A percentile compares a stretch with the other conserved stretches of the same genome.
phyloP scores from a whole-genome alignment of 768 basidiomycete species.

The Mycena rebaudengoi region DNA sequence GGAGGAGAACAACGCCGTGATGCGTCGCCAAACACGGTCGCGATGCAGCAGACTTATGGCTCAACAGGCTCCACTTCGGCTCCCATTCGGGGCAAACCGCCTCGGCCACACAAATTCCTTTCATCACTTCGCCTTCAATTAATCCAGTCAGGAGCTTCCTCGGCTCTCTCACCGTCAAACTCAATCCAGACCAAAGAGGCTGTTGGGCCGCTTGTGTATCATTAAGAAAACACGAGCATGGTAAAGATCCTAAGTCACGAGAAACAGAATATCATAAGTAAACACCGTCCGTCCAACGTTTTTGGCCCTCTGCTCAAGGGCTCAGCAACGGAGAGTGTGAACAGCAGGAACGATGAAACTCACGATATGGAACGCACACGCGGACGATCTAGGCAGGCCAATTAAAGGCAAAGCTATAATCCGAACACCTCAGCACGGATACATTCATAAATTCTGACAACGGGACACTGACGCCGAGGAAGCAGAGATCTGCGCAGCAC shows the following conservation, averaged over 20 bases:
- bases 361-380: constrained; percentile 2
- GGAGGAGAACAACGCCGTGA: too few species aligned
- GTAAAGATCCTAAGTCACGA: neutral
- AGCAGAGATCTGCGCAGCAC: neutral
- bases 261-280: constrained; percentile 2
- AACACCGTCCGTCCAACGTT: neutral
- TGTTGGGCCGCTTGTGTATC: neutral
- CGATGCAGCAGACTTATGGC: constrained; percentile 4
- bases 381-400: neutral
- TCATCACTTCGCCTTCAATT: constrained; percentile 5
- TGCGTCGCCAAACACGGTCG: too few species aligned
- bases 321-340: constrained; percentile 4
- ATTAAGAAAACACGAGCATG: neutral
- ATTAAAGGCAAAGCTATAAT: constrained; percentile 5
- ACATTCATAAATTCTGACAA: constrained; percentile 4
- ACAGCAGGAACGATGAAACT: constrained; percentile 4
- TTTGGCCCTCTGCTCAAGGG: neutral
- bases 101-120: too few species aligned
- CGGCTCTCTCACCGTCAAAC: constrained; percentile 5
- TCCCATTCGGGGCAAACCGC: constrained; percentile 5
- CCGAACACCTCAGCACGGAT: constrained; percentile 3
- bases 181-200: neutral
- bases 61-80: neutral
- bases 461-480: constrained; percentile 1
- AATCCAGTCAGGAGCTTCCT: constrained; percentile 4